Conservation (phyloP, 306 rosid species). For the Begonia fuchsioides region DNA sequence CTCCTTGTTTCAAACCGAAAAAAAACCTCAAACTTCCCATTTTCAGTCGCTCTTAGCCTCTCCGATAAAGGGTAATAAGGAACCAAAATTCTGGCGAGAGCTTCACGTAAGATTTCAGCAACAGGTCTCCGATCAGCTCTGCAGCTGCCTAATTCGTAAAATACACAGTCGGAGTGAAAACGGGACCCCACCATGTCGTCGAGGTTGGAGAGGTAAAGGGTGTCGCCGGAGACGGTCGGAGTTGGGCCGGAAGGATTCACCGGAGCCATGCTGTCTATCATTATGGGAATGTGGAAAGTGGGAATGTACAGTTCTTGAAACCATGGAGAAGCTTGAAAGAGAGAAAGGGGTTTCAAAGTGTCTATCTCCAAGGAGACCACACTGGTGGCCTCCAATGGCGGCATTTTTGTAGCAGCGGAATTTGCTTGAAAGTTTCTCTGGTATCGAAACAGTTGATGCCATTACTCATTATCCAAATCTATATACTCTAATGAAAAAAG, state of each 20-base stretch:
- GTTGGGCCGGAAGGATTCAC: constrained; percentile 47
- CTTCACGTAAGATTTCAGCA: constrained; percentile 19
- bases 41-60: constrained; percentile 50
- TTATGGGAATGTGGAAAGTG: constrained; percentile 29
- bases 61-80: constrained; percentile 86
- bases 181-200: constrained; percentile 70
- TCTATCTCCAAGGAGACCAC: constrained; percentile 7
- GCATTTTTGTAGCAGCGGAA: constrained; percentile 51
- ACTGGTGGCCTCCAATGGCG: constrained; percentile 3
- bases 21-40: constrained; percentile 73
- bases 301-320: constrained; percentile 68
- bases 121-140: constrained; percentile 17
- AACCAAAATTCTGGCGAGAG: constrained; percentile 62
- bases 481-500: too few species aligned
- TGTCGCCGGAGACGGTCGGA: constrained; percentile 19
- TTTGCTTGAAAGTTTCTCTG: too few species aligned
- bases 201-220: constrained; percentile 64
- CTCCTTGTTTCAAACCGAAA: constrained; percentile 58
- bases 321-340: constrained; percentile 57
- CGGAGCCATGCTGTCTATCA: constrained; percentile 15
- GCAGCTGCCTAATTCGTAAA: constrained; percentile 18
- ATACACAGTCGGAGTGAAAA: constrained; percentile 80
- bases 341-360: too few species aligned
- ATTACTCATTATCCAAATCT: too few species aligned
- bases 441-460: too few species aligned